These are phyloP conservation scores for Xylaria sp. DNA, from an alignment of 2,329 filamentous ascomycete genomes.

Conservation along the genomic window DNA sequence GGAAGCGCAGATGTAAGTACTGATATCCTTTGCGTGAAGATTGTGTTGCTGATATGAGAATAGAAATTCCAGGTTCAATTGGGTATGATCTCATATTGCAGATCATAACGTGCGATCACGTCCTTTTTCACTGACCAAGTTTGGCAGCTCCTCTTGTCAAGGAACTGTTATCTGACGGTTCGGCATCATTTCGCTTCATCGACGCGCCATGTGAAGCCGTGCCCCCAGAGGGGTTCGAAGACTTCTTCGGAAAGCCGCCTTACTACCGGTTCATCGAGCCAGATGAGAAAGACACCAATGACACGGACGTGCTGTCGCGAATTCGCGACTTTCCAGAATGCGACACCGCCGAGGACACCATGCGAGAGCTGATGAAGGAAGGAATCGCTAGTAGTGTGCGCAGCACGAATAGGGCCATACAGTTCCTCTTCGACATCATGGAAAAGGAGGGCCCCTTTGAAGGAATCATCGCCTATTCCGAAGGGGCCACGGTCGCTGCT, in stretches of 20 bases:
- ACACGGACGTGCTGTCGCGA: constrained; percentile 52
- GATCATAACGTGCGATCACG: constrained; percentile 1
- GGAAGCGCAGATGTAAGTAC: constrained; percentile 51
- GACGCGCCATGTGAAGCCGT: constrained; percentile 53
- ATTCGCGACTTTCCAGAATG: constrained; percentile 58
- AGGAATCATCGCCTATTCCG: constrained; percentile 38
- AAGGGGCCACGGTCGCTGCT: constrained; percentile 36
- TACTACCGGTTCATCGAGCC: constrained; percentile 60
- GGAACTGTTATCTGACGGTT: constrained; percentile 48
- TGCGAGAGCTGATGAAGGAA: constrained; percentile 52
- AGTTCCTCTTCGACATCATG: constrained; percentile 42
- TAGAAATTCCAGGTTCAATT: constrained; percentile 61
- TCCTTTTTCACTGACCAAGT: constrained; percentile 16
- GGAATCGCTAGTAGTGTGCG: constrained; percentile 42
- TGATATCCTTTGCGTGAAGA: constrained; percentile 3
- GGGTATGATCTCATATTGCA: constrained; percentile 36
- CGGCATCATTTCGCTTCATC: constrained; percentile 54
- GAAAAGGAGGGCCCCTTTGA: constrained; percentile 38
- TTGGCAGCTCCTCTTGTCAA: constrained; percentile 50
- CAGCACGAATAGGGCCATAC: constrained; percentile 46
- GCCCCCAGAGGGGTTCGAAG: constrained; percentile 57
- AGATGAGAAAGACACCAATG: constrained; percentile 44
- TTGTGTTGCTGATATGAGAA: constrained; percentile 13
- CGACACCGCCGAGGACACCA: constrained; percentile 57
- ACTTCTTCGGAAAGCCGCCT: constrained; percentile 59